Evolutionary conservation across 331 rosid species (phyloP).

Genomic region (Rosa hybrid): DNA sequence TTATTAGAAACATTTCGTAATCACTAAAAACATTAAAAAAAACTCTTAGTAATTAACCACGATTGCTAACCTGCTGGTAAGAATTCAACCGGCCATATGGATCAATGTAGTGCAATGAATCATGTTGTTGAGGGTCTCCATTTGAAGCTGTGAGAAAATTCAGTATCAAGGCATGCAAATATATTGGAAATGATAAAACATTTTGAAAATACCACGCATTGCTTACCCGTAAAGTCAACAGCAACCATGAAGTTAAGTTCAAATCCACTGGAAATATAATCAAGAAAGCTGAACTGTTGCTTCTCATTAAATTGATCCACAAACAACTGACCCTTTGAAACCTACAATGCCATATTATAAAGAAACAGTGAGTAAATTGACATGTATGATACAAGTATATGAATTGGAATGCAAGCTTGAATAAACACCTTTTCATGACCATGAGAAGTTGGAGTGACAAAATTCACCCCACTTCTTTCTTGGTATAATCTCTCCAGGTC

Average conservation of each 20-base stretch:
- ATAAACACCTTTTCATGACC: slow-evolving; percentile 58
- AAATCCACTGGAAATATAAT: slow-evolving; percentile 83
- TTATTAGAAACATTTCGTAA: not conserved
- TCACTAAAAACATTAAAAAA: not conserved
- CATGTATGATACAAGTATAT: not conserved
- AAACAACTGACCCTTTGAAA: slow-evolving; percentile 71
- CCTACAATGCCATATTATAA: slow-evolving; percentile 34
- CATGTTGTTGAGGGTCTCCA: slow-evolving; percentile 58
- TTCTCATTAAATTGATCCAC: slow-evolving; percentile 71
- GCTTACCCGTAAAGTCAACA: slow-evolving; percentile 78
- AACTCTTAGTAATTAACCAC: not conserved
- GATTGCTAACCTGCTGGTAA: slow-evolving; percentile 65
- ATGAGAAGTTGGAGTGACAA: slow-evolving; percentile 43
- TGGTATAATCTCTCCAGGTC: slow-evolving; percentile 60
- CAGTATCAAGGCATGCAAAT: slow-evolving; percentile 17
- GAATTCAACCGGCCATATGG: slow-evolving; percentile 60
- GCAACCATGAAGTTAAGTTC: slow-evolving; percentile 94
- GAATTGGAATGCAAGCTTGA: slow-evolving; percentile 16
- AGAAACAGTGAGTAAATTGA: slow-evolving; percentile 15
- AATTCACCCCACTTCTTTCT: slow-evolving; percentile 49
- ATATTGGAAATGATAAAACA: not conserved
- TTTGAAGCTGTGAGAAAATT: slow-evolving; percentile 69
- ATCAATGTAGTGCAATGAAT: slow-evolving; percentile 73
- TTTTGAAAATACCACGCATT: not conserved
- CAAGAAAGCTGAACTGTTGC: slow-evolving; percentile 73